Evolutionary conservation across 2,329 filamentous ascomycete genomes (phyloP), one percentile per base, ranked within the genome.

Genomic region (Rhytidhysteron rufulum): DNA sequence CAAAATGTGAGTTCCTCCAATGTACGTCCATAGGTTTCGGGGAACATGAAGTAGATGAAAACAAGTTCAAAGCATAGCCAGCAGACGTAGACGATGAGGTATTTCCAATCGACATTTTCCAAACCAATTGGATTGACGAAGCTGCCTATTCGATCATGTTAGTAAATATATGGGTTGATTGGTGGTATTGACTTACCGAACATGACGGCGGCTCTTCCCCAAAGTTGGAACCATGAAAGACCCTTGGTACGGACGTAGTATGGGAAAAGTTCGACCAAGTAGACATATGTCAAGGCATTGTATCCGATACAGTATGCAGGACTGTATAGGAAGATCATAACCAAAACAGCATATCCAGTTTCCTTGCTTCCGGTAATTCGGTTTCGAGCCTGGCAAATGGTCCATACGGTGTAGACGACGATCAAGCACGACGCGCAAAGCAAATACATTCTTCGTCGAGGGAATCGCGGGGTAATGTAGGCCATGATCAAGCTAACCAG

Each of bases 71-170:
- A 59, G 30, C 40, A 51, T 2, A 64, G 47, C 52, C 59, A 61
- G 18, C 49, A 57, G 0, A 72, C 68, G 17, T 79, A 84, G 55
- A 83, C 79, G 35, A 83, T 65, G 66, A 80, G 80, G 39, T 84
- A 79, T 59, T 82, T 74, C 77, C 79, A 83, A 35, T 59, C 56
- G 4, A 81, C 65, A 42, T 74, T 71, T 40, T 79, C 70, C 69
- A 82, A 81, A 4, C 79, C 81, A 45, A 83, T 70, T 50, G 77
- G 77, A 66, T 85, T 84, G 47, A 74, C 76, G 47, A 68, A 79
- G n/a, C n/a, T n/a, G n/a, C n/a, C n/a, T n/a, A n/a, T n/a, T n/a
- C n/a, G n/a, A n/a, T n/a, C n/a, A n/a, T 78, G 49, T 76, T 52
- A 53, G 34, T 31, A 29, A 10, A 3, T 2, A 15, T 9, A 29